Base-by-base conservation (phyloP, 495 filamentous ascomycete species). In the Coniosporium apollinis region DNA sequence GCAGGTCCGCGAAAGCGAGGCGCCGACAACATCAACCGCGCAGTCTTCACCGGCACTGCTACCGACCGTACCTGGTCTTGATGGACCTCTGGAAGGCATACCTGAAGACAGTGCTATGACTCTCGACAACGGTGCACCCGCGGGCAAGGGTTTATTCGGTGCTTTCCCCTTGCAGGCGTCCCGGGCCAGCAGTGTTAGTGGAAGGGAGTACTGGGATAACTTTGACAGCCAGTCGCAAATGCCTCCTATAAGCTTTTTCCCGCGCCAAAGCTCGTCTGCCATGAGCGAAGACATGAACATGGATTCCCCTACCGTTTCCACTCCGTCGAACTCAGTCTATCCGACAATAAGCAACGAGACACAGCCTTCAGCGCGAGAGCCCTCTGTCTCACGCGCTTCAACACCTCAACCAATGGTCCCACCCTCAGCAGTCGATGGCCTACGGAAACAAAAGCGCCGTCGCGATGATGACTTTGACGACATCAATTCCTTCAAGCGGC, bases 391-490 rank as follows among this genome's bases (percentile, higher is more conserved):
- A 4, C 58, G 61, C n/a, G 60, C 61, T 13, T 66, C 65, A 13
- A 67, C 60, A 5, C 67, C 67, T 4, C 64, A 65, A 42, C 55
- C 60, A 3, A 38, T 55, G 15, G 52, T 26, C 19, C 50, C 44
- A 3, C 31, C 46, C n/a, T 62, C 53, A 2, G 69, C 74, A 10
- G 70, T 67, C 1, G 82, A 85, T 33, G 72, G 85, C 22, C 70
- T 73, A 5, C 61, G 57, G 34, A 66, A 74, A 26, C 43, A 41
- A 28, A 75, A 65, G 51, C 92, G 93, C 51, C 74, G 86, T 13
- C 68, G 82, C 26, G 69, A 83, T 20, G 89, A 94, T 39, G 89
- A 96, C 49, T 83, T 93, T 43, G 80, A 93, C 39, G 86, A 96
- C 50, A 75, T 80, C 5, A 72, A 76, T 10, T 76, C 78, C 37